Evolutionary conservation across 805 yeast genomes (phyloP).

Genomic region (Starmerella sp.): DNA sequence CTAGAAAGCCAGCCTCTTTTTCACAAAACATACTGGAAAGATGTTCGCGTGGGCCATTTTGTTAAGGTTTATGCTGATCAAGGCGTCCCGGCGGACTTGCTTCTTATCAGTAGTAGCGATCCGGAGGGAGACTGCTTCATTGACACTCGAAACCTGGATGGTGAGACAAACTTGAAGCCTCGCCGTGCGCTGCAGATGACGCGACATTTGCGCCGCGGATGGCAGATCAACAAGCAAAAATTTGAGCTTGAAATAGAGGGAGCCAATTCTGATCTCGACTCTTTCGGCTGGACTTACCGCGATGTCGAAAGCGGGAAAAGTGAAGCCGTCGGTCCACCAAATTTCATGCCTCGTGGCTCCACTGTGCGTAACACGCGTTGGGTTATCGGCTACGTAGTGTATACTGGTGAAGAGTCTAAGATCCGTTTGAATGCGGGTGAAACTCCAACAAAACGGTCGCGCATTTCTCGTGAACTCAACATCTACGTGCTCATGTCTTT

Average conservation of each 20-base stretch:
- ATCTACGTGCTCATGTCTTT: constrained; percentile 56
- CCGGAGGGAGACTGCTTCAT: constrained; percentile 57
- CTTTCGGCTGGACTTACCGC: constrained; percentile 55
- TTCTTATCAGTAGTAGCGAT: constrained; percentile 57
- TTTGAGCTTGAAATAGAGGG: constrained; percentile 61
- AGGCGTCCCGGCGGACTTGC: constrained; percentile 67
- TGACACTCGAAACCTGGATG: constrained; percentile 62
- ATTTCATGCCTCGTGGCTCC: constrained; percentile 59
- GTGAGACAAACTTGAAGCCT: constrained; percentile 63
- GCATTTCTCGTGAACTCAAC: constrained; percentile 55
- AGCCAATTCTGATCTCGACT: constrained; percentile 55
- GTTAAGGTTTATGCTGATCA: constrained; percentile 58
- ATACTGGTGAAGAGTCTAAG: constrained; percentile 66
- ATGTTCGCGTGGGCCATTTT: constrained; percentile 63
- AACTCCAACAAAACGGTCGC: constrained; percentile 62
- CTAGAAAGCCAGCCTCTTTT: constrained; percentile 25
- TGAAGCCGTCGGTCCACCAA: constrained; percentile 53
- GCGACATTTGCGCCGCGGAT: constrained; percentile 40
- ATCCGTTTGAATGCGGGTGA: constrained; percentile 68
- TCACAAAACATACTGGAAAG: constrained; percentile 53
- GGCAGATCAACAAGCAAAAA: constrained; percentile 46
- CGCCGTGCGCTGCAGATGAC: constrained; percentile 47
- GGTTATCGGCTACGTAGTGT: constrained; percentile 63
- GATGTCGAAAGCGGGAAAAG: constrained; percentile 29
- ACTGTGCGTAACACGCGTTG: constrained; percentile 64